phyloP scores from a whole-genome alignment of 441 rosid genomes.

The Euphorbia corollata region DNA sequence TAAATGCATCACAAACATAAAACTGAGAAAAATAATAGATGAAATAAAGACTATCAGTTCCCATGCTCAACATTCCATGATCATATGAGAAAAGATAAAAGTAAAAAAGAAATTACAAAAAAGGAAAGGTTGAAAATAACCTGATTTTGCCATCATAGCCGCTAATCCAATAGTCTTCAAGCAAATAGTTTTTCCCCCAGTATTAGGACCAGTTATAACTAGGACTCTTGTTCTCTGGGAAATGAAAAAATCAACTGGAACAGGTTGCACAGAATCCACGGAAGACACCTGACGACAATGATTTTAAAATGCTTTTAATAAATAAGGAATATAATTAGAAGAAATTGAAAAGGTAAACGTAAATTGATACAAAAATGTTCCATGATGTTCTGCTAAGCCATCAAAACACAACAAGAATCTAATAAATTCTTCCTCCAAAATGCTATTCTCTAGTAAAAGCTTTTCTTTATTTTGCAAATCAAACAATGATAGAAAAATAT shows the following conservation, averaged over 20 bases:
- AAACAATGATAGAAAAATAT: conserved; percentile 6
- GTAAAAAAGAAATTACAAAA: neutral
- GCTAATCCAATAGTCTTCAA: conserved; percentile 91
- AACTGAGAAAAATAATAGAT: conserved; percentile 8
- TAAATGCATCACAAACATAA: neutral
- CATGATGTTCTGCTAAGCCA: neutral
- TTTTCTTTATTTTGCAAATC: conserved; percentile 39
- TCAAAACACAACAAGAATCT: conserved; percentile 19
- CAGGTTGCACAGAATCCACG: conserved; percentile 48
- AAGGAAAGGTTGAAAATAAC: conserved; percentile 24
- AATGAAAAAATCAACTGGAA: conserved; percentile 73
- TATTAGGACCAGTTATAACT: conserved; percentile 92
- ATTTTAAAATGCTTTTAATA: conserved; percentile 15
- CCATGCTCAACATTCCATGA: conserved; percentile 6
- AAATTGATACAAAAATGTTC: neutral
- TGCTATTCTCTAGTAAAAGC: conserved; percentile 24
- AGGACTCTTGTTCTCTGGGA: conserved; percentile 60
- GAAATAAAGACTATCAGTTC: neutral
- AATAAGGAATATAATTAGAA: neutral
- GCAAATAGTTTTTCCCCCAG: conserved; percentile 94
- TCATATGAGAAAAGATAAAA: neutral
- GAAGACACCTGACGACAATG: conserved; percentile 41
- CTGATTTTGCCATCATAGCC: conserved; percentile 97
- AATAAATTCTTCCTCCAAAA: conserved; percentile 23
- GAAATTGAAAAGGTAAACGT: too few relatives aligned